Evolutionary conservation across 768 basidiomycete species (phyloP).

Genomic region (Termitomyces eurrhizus): DNA sequence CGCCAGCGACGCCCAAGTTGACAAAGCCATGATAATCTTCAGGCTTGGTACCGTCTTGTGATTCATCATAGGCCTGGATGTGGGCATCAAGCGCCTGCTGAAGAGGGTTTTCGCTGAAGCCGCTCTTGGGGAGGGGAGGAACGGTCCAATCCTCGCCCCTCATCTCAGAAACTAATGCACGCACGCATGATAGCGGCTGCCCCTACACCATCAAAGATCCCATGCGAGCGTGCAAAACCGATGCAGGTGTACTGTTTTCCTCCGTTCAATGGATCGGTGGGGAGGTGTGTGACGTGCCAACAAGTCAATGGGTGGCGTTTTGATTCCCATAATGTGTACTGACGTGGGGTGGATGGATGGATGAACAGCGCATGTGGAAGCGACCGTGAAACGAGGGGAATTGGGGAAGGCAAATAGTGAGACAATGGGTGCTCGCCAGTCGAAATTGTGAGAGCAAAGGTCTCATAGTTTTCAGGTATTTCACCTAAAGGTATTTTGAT

Average conservation of each 20-base stretch:
- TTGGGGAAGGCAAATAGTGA: slow-evolving; percentile 29
- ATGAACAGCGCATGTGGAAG: slow-evolving; percentile 34
- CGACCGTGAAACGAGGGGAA: slow-evolving; percentile 29
- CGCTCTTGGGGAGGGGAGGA: slow-evolving; percentile 29
- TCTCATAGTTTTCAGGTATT: slow-evolving; percentile 29
- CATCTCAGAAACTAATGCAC: slow-evolving; percentile 37
- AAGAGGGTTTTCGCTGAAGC: slow-evolving; percentile 30
- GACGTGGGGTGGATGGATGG: slow-evolving; percentile 33
- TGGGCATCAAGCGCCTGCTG: slow-evolving; percentile 24
- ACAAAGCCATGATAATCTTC: slow-evolving; percentile 22
- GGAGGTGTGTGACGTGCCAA: slow-evolving; percentile 42
- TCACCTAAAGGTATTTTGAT: slow-evolving; percentile 33
- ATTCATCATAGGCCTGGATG: slow-evolving; percentile 2
- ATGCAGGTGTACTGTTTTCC: slow-evolving; percentile 32
- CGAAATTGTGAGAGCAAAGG: slow-evolving; percentile 32
- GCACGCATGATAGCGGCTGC: slow-evolving; percentile 32
- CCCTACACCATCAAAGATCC: slow-evolving; percentile 39
- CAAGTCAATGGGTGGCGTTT: slow-evolving; percentile 33
- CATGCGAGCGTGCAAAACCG: slow-evolving; percentile 39
- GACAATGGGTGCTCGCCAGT: slow-evolving; percentile 31
- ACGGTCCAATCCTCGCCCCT: slow-evolving; percentile 31
- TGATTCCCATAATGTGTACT: slow-evolving; percentile 32
- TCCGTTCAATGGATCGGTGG: slow-evolving; percentile 22
- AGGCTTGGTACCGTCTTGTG: neutral
- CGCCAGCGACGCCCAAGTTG: slow-evolving; percentile 24